Evolutionary conservation across 1,284 basidiomycete species (phyloP).

Genomic region (Austroboletus novae-zelandiae): DNA sequence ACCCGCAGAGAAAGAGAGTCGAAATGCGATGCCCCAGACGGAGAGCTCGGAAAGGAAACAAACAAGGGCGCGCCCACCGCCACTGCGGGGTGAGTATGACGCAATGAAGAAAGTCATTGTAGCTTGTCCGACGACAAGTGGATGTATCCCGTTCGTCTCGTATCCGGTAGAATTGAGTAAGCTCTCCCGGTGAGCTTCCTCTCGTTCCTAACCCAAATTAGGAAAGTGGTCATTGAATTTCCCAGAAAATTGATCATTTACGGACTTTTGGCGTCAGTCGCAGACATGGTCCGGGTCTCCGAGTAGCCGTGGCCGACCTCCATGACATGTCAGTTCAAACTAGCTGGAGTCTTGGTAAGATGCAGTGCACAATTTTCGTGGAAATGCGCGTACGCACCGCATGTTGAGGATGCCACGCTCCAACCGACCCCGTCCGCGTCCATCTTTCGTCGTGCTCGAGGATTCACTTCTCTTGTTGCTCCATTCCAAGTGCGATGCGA

Average conservation of each 20-base stretch:
- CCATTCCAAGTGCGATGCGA: conserved; percentile 1
- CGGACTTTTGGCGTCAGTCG: neutral
- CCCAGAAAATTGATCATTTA: conserved; percentile 2
- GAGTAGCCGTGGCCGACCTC: conserved; percentile 24
- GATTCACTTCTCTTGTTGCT: conserved; percentile 6
- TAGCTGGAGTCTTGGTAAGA: conserved; percentile 8
- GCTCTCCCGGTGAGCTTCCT: conserved; percentile 26
- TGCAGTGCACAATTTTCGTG: conserved; percentile 20
- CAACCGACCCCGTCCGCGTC: neutral
- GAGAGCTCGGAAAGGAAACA: conserved; percentile 14
- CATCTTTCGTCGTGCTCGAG: neutral
- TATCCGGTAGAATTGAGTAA: conserved; percentile 16
- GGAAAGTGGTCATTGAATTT: conserved; percentile 1
- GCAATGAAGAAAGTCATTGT: conserved; percentile 13
- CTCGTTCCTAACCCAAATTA: conserved; percentile 2
- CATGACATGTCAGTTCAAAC: conserved; percentile 6
- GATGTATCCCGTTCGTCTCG: conserved; percentile 15
- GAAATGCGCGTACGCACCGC: conserved; percentile 23
- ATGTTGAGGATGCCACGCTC: conserved; percentile 6
- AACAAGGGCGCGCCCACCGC: conserved; percentile 27
- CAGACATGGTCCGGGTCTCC: conserved; percentile 12
- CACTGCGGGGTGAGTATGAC: conserved; percentile 29
- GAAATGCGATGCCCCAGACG: conserved; percentile 28
- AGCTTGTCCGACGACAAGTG: conserved; percentile 8
- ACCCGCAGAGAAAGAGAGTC: conserved; percentile 26